These are phyloP conservation scores for Acanthamoeba sp. DNA, from an alignment of 208 protist genomes.

Conservation along the genomic window DNA sequence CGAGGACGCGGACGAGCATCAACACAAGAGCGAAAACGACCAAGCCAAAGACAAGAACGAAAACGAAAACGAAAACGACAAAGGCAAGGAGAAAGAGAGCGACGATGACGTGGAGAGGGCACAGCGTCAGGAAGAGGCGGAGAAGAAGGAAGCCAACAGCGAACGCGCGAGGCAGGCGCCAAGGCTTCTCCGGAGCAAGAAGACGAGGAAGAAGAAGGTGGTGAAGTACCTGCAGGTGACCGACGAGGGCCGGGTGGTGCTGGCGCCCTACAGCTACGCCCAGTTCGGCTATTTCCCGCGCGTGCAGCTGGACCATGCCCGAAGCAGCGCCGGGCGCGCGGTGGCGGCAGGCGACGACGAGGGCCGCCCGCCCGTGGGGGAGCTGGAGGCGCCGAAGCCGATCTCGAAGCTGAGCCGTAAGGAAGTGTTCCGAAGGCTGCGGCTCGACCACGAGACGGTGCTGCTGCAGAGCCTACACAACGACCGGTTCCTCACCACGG, in stretches of 20 bases:
- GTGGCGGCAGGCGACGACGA: too few species aligned
- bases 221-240: not conserved
- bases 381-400: too few species aligned
- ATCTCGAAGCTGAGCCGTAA: not conserved
- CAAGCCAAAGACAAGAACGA: not conserved
- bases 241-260: not conserved
- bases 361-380: too few species aligned
- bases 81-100: not conserved
- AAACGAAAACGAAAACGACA: not conserved
- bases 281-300: not conserved
- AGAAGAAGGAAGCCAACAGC: too few species aligned
- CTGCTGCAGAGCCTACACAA: not conserved
- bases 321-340: too few species aligned
- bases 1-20: not conserved
- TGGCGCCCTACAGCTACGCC: not conserved
- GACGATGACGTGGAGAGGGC: not conserved
- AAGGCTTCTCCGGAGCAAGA: too few species aligned
- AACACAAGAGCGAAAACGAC: not conserved
- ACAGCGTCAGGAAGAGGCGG: not conserved
- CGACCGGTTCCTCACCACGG: not conserved
- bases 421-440: conserved; percentile 6
- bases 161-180: not conserved
- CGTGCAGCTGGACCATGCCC: not conserved
- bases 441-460: not conserved
- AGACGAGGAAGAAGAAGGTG: not conserved